A percentile compares a stretch with the other conserved stretches of the same genome.
Evolutionary conservation across 352 stramenopile species (phyloP).

Genomic region (Pythium dissimile): DNA sequence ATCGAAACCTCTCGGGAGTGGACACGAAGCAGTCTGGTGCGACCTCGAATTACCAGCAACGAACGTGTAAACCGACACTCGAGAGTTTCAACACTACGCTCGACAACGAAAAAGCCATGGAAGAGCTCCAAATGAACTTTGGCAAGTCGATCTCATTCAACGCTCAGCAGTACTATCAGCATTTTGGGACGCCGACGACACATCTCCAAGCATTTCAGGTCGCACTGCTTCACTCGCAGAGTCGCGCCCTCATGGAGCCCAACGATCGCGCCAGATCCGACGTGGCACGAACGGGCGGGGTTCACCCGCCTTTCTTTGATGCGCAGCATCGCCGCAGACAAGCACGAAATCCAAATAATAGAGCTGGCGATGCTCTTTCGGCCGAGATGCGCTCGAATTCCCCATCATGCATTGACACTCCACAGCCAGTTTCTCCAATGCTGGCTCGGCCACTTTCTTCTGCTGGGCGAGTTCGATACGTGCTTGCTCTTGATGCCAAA

Average conservation of each 20-base stretch:
- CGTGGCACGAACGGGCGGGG: neutral
- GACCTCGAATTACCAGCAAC: constrained; percentile 3
- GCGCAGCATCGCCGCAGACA: too few relatives aligned
- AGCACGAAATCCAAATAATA: too few relatives aligned
- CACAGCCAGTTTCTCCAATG: too few relatives aligned
- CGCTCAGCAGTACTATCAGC: constrained; percentile 27
- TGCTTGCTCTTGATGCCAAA: too few relatives aligned
- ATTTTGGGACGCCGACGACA: constrained; percentile 24
- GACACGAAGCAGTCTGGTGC: neutral
- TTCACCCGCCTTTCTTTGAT: too few relatives aligned
- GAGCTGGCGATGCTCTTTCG: too few relatives aligned
- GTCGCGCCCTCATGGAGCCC: constrained; percentile 13
- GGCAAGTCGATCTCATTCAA: constrained; percentile 44
- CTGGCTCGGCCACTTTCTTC: too few relatives aligned
- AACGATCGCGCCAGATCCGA: neutral
- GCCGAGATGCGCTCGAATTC: too few relatives aligned
- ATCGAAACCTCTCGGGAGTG: constrained; percentile 20
- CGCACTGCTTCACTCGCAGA: constrained; percentile 19
- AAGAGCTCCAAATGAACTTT: constrained; percentile 32
- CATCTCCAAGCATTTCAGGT: constrained; percentile 23
- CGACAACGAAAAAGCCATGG: constrained; percentile 27
- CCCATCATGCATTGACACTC: too few relatives aligned
- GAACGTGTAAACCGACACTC: constrained; percentile 31
- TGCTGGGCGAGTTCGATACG: too few relatives aligned
- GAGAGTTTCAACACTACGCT: constrained; percentile 31